Evolutionary conservation across 2,329 filamentous ascomycete genomes (phyloP).

Genomic region (Penicillium sp.): DNA sequence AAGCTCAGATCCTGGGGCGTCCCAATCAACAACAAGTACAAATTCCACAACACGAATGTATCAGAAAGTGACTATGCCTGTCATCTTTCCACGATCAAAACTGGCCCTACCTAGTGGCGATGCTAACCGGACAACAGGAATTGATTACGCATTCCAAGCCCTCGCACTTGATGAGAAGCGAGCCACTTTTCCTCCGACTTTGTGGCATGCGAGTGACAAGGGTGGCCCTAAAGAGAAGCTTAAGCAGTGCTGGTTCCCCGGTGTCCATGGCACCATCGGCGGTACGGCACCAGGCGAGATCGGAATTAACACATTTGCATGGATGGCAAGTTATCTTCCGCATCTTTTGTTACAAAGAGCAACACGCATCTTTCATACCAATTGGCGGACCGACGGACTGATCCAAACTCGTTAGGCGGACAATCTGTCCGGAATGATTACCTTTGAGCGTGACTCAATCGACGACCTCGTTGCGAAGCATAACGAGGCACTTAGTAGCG

Average conservation of each 20-base stretch:
- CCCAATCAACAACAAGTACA: constrained; percentile 1
- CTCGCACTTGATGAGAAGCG: constrained; percentile 1
- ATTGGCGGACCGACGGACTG: too few relatives aligned
- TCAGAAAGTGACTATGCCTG: neutral
- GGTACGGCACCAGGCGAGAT: neutral
- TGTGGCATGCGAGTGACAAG: neutral
- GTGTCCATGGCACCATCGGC: neutral
- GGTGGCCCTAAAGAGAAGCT: neutral
- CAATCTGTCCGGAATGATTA: too few relatives aligned
- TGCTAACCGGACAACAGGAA: neutral
- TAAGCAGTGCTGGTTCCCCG: neutral
- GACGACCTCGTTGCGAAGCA: too few relatives aligned
- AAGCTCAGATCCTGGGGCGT: neutral
- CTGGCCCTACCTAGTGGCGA: too few relatives aligned
- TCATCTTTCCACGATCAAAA: neutral
- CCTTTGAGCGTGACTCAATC: too few relatives aligned
- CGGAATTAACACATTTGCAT: too few relatives aligned
- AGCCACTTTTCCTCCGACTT: neutral
- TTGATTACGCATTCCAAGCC: constrained; percentile 2
- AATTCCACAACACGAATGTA: neutral
- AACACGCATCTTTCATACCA: too few relatives aligned
- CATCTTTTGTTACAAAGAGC: too few relatives aligned
- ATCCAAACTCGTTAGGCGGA: too few relatives aligned
- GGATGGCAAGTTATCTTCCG: too few relatives aligned
- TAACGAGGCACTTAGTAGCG: too few relatives aligned